Percentiles rank a stretch among this genome's conserved stretches.
phyloP scores from a whole-genome alignment of 352 stramenopile genomes.

The Phytophthora tubulina region DNA sequence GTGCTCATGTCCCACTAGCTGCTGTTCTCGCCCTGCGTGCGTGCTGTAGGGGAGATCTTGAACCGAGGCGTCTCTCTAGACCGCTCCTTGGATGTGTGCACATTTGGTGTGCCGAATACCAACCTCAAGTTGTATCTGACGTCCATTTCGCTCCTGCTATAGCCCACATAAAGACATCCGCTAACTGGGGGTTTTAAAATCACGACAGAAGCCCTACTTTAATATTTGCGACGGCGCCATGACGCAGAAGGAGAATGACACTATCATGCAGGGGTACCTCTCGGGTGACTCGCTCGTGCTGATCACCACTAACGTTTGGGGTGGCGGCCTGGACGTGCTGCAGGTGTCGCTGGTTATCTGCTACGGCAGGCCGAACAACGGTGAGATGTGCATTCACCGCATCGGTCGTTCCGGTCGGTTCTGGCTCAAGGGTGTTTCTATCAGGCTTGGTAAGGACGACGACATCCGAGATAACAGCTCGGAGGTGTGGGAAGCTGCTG shows the following conservation, averaged over 20 bases:
- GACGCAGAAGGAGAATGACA: slow-evolving; percentile 94
- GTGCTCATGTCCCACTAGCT: too few relatives aligned
- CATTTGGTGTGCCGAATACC: too few relatives aligned
- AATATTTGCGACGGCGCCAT: slow-evolving; percentile 91
- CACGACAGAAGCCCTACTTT: too few relatives aligned
- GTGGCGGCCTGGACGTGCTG: slow-evolving; percentile 97
- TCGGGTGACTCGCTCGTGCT: slow-evolving; percentile 93
- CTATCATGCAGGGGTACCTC: slow-evolving; percentile 98
- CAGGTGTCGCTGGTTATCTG: slow-evolving; percentile 98
- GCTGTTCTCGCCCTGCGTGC: too few relatives aligned
- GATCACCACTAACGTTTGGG: slow-evolving; percentile 99
- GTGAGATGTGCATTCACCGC: slow-evolving; percentile 96
- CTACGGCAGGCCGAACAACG: slow-evolving; percentile 97
- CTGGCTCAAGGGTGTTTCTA: slow-evolving; percentile 96
- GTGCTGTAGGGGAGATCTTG: too few relatives aligned
- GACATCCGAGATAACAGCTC: slow-evolving; percentile 73
- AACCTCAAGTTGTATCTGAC: too few relatives aligned
- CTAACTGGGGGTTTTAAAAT: too few relatives aligned
- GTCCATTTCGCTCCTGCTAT: too few relatives aligned
- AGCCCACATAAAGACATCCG: too few relatives aligned
- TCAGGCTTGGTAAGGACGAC: slow-evolving; percentile 98
- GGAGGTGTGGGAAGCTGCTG: too few relatives aligned
- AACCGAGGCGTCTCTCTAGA: too few relatives aligned
- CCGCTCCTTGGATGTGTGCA: too few relatives aligned
- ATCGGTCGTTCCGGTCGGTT: slow-evolving; percentile 98